Evolutionary conservation across 208 protist genomes (phyloP).

Genomic region (Leishmania guyanensis): DNA sequence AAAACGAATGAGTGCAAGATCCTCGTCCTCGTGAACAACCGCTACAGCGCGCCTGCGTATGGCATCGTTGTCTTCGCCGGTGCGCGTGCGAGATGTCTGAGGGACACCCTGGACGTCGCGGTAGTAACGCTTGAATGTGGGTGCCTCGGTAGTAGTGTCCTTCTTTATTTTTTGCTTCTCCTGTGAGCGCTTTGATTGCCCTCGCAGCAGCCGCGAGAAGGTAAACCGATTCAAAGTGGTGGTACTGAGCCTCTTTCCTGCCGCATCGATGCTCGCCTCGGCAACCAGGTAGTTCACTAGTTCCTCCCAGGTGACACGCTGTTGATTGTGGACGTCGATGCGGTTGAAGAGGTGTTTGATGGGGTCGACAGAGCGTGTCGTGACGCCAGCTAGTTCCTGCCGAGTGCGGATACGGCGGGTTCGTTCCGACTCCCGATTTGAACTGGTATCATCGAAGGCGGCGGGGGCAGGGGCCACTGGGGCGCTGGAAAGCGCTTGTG

Average conservation of each 20-base stretch:
- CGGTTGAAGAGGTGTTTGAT: conserved; percentile 56
- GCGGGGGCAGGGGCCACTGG: neutral
- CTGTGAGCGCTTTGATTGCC: conserved; percentile 2
- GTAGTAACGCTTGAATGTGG: conserved; percentile 15
- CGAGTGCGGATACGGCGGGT: conserved; percentile 16
- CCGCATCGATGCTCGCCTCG: conserved; percentile 25
- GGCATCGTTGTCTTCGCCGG: neutral
- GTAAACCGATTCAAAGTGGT: conserved; percentile 46
- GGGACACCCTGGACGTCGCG: conserved; percentile 2
- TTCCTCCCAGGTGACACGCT: conserved; percentile 64
- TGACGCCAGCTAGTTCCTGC: conserved; percentile 26
- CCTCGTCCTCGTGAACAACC: conserved; percentile 22
- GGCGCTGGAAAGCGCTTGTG: neutral
- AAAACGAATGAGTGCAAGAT: conserved; percentile 42
- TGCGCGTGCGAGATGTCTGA: neutral
- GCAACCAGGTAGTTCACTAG: conserved; percentile 55
- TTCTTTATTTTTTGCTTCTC: neutral
- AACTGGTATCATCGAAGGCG: neutral
- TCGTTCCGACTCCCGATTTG: conserved; percentile 29
- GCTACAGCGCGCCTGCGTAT: neutral
- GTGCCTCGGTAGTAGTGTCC: neutral
- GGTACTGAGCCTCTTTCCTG: conserved; percentile 16
- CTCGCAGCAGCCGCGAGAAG: conserved; percentile 37
- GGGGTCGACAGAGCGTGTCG: conserved; percentile 17
- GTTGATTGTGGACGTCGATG: conserved; percentile 49